phyloP scores from a whole-genome alignment of 176 grass and related monocot species.

The Oryza coarctata region DNA sequence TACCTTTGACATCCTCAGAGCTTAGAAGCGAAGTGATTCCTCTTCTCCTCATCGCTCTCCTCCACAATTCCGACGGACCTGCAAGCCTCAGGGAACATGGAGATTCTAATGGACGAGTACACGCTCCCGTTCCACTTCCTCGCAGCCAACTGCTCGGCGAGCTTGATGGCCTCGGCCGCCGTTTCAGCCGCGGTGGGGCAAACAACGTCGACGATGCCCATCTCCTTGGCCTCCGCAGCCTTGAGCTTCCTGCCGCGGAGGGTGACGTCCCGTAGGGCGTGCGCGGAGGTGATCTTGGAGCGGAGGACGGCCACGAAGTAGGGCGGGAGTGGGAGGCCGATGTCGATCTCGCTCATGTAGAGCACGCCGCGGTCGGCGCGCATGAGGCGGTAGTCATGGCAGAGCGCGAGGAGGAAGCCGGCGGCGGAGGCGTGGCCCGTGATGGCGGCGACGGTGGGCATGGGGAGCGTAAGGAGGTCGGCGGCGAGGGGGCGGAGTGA shows the following conservation, averaged over 20 bases:
- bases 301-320: slow-evolving; percentile 60
- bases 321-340: slow-evolving; percentile 66
- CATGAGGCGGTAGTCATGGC: slow-evolving; percentile 90
- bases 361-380: slow-evolving; percentile 80
- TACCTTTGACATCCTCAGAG: slow-evolving; percentile 41
- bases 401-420: slow-evolving; percentile 60
- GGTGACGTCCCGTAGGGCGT: slow-evolving; percentile 59
- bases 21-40: slow-evolving; percentile 39
- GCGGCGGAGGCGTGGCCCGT: slow-evolving; percentile 74
- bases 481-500: slow-evolving; percentile 52
- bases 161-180: slow-evolving; percentile 58
- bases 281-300: slow-evolving; percentile 59
- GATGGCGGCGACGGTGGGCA: slow-evolving; percentile 86
- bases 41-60: slow-evolving; percentile 58
- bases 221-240: slow-evolving; percentile 58
- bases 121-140: slow-evolving; percentile 79
- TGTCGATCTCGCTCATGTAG: slow-evolving; percentile 96
- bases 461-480: slow-evolving; percentile 71
- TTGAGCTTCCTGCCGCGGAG: slow-evolving; percentile 53
- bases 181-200: slow-evolving; percentile 50
- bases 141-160: slow-evolving; percentile 71
- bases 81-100: slow-evolving; percentile 54
- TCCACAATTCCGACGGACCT: slow-evolving; percentile 44
- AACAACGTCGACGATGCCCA: slow-evolving; percentile 64
- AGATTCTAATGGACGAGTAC: slow-evolving; percentile 65